Evolutionary conservation across 306 rosid species (phyloP).

Genomic region (Prunus persica): DNA sequence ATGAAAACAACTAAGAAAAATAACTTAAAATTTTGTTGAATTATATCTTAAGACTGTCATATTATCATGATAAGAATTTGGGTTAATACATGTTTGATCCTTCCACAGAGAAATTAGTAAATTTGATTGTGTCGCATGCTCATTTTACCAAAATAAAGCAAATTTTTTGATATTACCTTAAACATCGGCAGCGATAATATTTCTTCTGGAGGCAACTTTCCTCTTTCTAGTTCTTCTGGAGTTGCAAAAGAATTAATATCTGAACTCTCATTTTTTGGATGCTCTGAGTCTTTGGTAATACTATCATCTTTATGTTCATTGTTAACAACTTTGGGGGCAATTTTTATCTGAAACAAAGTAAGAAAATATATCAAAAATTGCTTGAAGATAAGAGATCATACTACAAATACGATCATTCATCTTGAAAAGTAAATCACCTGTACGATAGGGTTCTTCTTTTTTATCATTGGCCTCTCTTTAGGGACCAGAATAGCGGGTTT

Average conservation of each 20-base stretch:
- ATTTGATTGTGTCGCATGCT: not conserved
- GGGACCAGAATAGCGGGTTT: conserved; percentile 77
- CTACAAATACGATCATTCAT: conserved; percentile 20
- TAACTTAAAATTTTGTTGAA: not conserved
- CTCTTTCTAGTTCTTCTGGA: conserved; percentile 65
- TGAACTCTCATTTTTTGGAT: conserved; percentile 46
- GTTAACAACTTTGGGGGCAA: conserved; percentile 53
- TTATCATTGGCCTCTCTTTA: conserved; percentile 81
- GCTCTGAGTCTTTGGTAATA: conserved; percentile 40
- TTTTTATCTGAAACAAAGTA: conserved; percentile 60
- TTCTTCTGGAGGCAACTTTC: conserved; percentile 85
- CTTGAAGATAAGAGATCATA: conserved; percentile 12
- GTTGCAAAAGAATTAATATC: conserved; percentile 54
- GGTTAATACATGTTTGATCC: not conserved
- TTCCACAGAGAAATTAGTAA: not conserved
- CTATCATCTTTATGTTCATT: conserved; percentile 49
- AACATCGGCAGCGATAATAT: conserved; percentile 91
- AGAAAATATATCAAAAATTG: conserved; percentile 10
- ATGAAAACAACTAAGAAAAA: no score
- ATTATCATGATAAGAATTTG: not conserved
- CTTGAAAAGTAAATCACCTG: conserved; percentile 44
- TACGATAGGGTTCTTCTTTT: conserved; percentile 68
- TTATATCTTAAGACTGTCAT: not conserved
- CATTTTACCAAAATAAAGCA: conserved; percentile 1
- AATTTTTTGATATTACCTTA: conserved; percentile 51